Evolutionary conservation across 176 grass and related monocot species (phyloP).

Genomic region (Alopecurus myosuroides): DNA sequence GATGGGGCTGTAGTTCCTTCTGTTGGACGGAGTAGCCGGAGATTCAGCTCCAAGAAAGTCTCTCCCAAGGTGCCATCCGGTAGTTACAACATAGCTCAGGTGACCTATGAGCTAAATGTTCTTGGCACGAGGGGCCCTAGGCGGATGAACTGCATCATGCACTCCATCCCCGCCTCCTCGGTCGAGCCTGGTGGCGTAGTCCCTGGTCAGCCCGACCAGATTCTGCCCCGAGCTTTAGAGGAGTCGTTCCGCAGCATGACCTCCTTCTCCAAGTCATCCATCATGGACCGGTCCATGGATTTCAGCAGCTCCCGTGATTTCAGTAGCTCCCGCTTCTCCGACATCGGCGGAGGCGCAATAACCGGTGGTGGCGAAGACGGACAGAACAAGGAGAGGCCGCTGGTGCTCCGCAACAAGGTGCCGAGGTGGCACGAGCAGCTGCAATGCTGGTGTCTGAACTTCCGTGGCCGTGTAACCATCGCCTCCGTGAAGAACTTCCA

Average conservation of each 20-base stretch:
- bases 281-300: slow-evolving; percentile 62
- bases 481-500: slow-evolving; percentile 99
- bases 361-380: background rate
- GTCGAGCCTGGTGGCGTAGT: slow-evolving; percentile 73
- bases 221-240: slow-evolving; percentile 58
- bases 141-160: slow-evolving; percentile 93
- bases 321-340: slow-evolving; percentile 63
- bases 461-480: slow-evolving; percentile 83
- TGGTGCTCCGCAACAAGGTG: slow-evolving; percentile 87
- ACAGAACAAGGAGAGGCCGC: slow-evolving; percentile 60
- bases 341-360: slow-evolving; percentile 26
- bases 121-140: slow-evolving; percentile 91
- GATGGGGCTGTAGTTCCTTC: slow-evolving; percentile 44
- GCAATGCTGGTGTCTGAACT: slow-evolving; percentile 99
- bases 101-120: slow-evolving; percentile 90
- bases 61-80: slow-evolving; percentile 89
- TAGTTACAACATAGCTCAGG: slow-evolving; percentile 84
- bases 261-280: slow-evolving; percentile 73
- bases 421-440: slow-evolving; percentile 98
- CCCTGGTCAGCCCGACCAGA: slow-evolving; percentile 72
- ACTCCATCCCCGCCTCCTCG: slow-evolving; percentile 74
- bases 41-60: slow-evolving; percentile 83
- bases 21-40: slow-evolving; percentile 48
- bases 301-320: slow-evolving; percentile 70
- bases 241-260: slow-evolving; percentile 76